A percentile compares a stretch with the other conserved stretches of the same genome.
Conservation (phyloP, 1,284 basidiomycete genomes). For the Laetiporus sulphureus region DNA sequence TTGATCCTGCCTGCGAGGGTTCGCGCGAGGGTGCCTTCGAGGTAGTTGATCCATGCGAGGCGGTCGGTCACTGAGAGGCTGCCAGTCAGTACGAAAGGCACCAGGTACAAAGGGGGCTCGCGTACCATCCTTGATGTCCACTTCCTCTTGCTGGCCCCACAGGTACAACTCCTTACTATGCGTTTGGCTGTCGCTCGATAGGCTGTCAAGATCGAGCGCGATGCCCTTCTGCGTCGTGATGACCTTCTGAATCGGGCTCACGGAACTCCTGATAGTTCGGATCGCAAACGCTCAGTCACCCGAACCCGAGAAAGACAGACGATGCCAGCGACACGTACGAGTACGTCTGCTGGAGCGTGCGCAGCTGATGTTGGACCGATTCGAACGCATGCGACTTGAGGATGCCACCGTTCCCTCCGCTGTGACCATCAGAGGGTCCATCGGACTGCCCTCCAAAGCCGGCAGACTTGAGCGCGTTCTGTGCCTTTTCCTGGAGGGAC, state of each 20-base stretch:
- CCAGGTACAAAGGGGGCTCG: background rate
- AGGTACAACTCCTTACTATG: conserved; percentile 77
- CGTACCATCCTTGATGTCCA: conserved; percentile 71
- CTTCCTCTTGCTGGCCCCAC: conserved; percentile 66
- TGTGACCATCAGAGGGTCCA: conserved; percentile 26
- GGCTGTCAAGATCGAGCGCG: conserved; percentile 60
- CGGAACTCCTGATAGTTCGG: conserved; percentile 35
- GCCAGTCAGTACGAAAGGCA: conserved; percentile 1
- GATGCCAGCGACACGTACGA: conserved; percentile 35
- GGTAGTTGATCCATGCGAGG: conserved; percentile 71
- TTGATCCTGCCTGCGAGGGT: conserved; percentile 57
- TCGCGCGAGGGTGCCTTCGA: conserved; percentile 57
- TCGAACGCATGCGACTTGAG: conserved; percentile 44
- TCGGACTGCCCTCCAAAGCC: conserved; percentile 24
- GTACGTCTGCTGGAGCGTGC: conserved; percentile 68
- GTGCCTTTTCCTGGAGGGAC: conserved; percentile 67
- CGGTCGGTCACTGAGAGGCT: conserved; percentile 57
- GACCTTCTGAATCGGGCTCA: conserved; percentile 62
- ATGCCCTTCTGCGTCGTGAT: conserved; percentile 73
- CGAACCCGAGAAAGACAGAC: background rate
- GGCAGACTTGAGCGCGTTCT: conserved; percentile 50
- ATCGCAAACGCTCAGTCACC: background rate
- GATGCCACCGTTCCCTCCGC: conserved; percentile 16
- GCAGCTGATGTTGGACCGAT: conserved; percentile 61
- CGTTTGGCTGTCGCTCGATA: conserved; percentile 56